Evolutionary conservation across 2,329 filamentous ascomycete species (phyloP).

Genomic region (Coniella lustricola): DNA sequence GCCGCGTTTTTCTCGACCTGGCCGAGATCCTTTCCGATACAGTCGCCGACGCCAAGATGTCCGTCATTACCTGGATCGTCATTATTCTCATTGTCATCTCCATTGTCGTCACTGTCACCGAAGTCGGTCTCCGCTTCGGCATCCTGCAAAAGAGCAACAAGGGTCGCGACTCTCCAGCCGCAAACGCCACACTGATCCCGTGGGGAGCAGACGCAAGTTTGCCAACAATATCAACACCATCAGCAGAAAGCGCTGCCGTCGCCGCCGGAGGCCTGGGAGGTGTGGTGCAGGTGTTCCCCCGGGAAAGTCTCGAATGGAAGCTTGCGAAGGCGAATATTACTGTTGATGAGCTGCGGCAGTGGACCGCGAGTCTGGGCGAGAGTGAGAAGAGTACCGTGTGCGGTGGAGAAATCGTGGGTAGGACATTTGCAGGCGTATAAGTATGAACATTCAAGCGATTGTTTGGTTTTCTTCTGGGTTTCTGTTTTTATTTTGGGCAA

Average conservation of each 20-base stretch:
- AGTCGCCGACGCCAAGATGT: slow-evolving; percentile 93
- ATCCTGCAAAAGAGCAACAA: slow-evolving; percentile 48
- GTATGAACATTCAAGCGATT: not conserved
- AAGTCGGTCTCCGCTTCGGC: slow-evolving; percentile 80
- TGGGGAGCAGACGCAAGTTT: not conserved
- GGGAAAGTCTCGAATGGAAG: slow-evolving; percentile 17
- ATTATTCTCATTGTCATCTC: slow-evolving; percentile 88
- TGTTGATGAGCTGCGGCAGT: slow-evolving; percentile 24
- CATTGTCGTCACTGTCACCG: slow-evolving; percentile 83
- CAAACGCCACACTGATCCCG: not conserved
- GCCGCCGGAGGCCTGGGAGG: not conserved
- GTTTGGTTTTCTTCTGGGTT: too few relatives aligned
- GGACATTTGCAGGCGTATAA: slow-evolving; percentile 24
- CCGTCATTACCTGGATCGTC: slow-evolving; percentile 93
- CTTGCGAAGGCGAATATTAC: slow-evolving; percentile 21
- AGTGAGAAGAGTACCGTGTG: slow-evolving; percentile 23
- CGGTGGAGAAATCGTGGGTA: slow-evolving; percentile 22
- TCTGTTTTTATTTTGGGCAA: too few relatives aligned
- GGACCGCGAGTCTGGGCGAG: slow-evolving; percentile 20
- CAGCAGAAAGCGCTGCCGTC: not conserved
- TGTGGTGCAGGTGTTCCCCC: not conserved
- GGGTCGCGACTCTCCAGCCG: slow-evolving; percentile 3
- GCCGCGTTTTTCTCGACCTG: slow-evolving; percentile 90
- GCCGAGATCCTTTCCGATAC: slow-evolving; percentile 91
- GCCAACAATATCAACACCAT: too few relatives aligned